These are phyloP conservation scores for Beta lomatogona DNA, from an alignment of 179 eudicot species.

Conservation along the genomic window DNA sequence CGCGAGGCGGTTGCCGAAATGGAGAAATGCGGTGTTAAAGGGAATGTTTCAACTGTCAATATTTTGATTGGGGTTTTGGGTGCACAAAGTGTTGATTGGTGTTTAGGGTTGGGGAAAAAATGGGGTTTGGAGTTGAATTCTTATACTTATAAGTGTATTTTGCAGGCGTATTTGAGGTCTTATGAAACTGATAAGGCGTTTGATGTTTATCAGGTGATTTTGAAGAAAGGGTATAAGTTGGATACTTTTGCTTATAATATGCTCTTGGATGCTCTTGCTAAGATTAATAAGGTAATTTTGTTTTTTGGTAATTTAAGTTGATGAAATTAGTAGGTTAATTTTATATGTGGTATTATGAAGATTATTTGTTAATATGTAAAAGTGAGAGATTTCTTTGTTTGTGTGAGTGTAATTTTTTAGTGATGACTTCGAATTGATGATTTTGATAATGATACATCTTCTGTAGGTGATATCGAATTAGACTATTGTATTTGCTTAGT, in stretches of 20 bases:
- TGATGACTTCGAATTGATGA: background rate
- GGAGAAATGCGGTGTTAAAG: slow-evolving; percentile 51
- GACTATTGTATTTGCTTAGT: no score
- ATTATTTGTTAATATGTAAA: background rate
- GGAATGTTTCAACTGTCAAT: slow-evolving; percentile 79
- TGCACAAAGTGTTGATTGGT: slow-evolving; percentile 51
- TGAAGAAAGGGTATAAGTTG: slow-evolving; percentile 55
- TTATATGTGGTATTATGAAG: background rate
- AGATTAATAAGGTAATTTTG: slow-evolving; percentile 53
- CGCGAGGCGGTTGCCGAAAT: slow-evolving; percentile 48
- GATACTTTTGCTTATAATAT: slow-evolving; percentile 80
- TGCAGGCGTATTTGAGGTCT: slow-evolving; percentile 79
- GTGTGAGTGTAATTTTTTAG: background rate
- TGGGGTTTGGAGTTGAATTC: slow-evolving; percentile 75
- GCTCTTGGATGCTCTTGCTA: slow-evolving; percentile 80
- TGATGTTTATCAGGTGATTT: slow-evolving; percentile 58
- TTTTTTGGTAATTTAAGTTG: background rate
- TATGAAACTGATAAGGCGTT: slow-evolving; percentile 42
- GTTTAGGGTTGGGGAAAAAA: slow-evolving; percentile 56
- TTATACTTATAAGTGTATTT: slow-evolving; percentile 70
- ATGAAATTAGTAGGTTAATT: no score
- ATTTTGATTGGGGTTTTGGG: slow-evolving; percentile 67
- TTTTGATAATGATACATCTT: no score
- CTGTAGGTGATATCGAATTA: no score
- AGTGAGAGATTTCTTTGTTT: background rate